Base-by-base conservation (phyloP, 164 flowering plant genomes). In the Nymphaea colorata region DNA sequence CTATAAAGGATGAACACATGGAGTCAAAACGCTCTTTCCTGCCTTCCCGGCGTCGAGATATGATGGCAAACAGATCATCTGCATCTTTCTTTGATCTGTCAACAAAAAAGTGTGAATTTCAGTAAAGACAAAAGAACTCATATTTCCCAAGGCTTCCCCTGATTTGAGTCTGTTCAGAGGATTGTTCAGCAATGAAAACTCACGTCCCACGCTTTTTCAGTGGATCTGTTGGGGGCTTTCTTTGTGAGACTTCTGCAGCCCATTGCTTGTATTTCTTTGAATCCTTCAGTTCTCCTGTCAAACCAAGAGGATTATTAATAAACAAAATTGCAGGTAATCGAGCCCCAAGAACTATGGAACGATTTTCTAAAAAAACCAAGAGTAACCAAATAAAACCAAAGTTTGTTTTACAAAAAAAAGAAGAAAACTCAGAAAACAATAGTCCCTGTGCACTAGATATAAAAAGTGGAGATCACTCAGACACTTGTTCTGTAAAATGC, bases 211-310 rank as follows among this genome's bases (percentile, higher is more conserved):
- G 84, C 64, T 76, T 76, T 61, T 70, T 85, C 18, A 83, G 71
- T 74, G 97, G 98, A 76, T 81, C 82, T 36, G 88, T 85, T 6
- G 98, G 99, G 55, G 96, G 93, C 72, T 83, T 77, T 36, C 74
- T 85, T 82, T 82, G 85, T 55, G 93, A 80, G 36, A 95, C 78
- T 74, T 81, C 44, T 79, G 82, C 82, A 42, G 87, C 86, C 99
- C 99, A 95, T 72, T 87, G 83, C 69, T 75, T 64, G 71, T 90
- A 95, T 6, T 80, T 80, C 76, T 90, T 92, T 44, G 88, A 87
- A 76, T 75, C 82, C 75, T 92, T 84, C 62, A 92, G 65, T 69
- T 84, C 91, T 59, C 91, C 99, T 92, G 63, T 18, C 6, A 14
- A 14, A 60, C 7, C 62, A 41, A 66, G 6, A 59, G 18, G 6